Evolutionary conservation across 2,329 filamentous ascomycete genomes (phyloP), one percentile per base, ranked within the genome.

Genomic region (Hypomyces rosellus): DNA sequence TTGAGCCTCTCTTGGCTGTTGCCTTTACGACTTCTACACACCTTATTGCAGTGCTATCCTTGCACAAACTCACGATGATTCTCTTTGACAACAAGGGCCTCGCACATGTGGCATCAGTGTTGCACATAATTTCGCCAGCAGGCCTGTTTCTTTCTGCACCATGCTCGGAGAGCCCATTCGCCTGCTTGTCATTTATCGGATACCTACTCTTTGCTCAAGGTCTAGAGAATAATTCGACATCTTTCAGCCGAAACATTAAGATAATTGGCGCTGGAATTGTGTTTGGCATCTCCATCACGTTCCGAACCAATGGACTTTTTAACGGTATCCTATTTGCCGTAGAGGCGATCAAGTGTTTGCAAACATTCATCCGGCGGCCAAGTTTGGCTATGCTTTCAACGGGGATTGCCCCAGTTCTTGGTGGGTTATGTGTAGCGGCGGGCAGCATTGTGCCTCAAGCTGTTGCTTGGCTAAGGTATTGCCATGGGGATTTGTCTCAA

Each of bases 81-180:
- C 59, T 91, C 9, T 80, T 80, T 49, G 67, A 67, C 14, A 62
- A 74, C 53, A 60, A 59, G n/a, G 73, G 65, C n/a, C 66, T 86
- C 38, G 78, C 88, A 2, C 83, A 92, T 54, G 64, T 86, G 18
- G 77, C 89, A 8, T 82, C 89, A 3, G 71, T 79, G 14, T 72
- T 97, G 45, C 89, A 97, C 65, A 78, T 95, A 49, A 63, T 97
- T 45, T 93, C 88, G 0, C 92, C 93, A 0, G 93, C 88, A 0
- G 92, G 92, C 1, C 69, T 96, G 2, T 97, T 99, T 64, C 78
- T 99, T 15, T 91, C 86, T 0, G 86, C 91, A 0, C 89, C 92
- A 0, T 95, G 93, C 66, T 78, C 82, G 9, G 93, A 99, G 70
- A 82, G 86, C 55, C 67, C 85, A 0, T 96, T 90, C 66, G 84